A percentile compares a stretch with the other conserved stretches of the same genome.
Conservation (phyloP, 805 yeast genomes). For the Danielia oregonensis region DNA sequence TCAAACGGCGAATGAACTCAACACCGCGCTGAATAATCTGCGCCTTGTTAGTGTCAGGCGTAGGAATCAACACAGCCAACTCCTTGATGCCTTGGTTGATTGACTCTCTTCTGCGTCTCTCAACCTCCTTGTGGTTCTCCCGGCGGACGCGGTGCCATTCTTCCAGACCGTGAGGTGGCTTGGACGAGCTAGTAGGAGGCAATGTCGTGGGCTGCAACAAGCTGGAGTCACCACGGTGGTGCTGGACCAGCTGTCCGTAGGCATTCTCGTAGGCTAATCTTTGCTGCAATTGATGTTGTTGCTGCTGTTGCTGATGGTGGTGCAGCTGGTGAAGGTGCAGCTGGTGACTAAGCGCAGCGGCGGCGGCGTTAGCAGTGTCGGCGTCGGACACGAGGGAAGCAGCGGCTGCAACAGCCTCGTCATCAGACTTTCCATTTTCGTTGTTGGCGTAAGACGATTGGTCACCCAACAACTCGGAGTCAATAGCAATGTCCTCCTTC, state of each 20-base stretch:
- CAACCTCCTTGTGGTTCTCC: slow-evolving; percentile 94
- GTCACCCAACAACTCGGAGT: slow-evolving; percentile 41
- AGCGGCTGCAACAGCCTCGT: slow-evolving; percentile 25
- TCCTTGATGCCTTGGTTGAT: slow-evolving; percentile 85
- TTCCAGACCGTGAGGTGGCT: slow-evolving; percentile 70
- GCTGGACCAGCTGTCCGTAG: slow-evolving; percentile 15
- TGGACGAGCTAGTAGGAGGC: slow-evolving; percentile 24
- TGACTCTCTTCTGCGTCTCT: slow-evolving; percentile 84
- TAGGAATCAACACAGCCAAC: slow-evolving; percentile 73
- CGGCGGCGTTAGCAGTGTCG: slow-evolving; percentile 19
- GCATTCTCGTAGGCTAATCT: slow-evolving; percentile 17
- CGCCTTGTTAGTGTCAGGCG: slow-evolving; percentile 84
- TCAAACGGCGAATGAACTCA: slow-evolving; percentile 83
- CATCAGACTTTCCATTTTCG: slow-evolving; percentile 15
- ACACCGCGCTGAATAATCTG: slow-evolving; percentile 85
- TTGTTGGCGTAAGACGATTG: slow-evolving; percentile 28
- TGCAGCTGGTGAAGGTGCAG: slow-evolving; percentile 20
- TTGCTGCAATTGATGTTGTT: slow-evolving; percentile 19
- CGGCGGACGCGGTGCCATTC: slow-evolving; percentile 83
- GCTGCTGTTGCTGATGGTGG: slow-evolving; percentile 19
- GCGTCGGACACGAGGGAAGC: slow-evolving; percentile 28
- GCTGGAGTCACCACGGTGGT: slow-evolving; percentile 16
- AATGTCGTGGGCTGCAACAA: slow-evolving; percentile 35
- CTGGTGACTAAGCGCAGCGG: slow-evolving; percentile 21
- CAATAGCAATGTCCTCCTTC: slow-evolving; percentile 31